Base-by-base conservation (phyloP, 768 basidiomycete genomes). In the Auricularia heimuer region DNA sequence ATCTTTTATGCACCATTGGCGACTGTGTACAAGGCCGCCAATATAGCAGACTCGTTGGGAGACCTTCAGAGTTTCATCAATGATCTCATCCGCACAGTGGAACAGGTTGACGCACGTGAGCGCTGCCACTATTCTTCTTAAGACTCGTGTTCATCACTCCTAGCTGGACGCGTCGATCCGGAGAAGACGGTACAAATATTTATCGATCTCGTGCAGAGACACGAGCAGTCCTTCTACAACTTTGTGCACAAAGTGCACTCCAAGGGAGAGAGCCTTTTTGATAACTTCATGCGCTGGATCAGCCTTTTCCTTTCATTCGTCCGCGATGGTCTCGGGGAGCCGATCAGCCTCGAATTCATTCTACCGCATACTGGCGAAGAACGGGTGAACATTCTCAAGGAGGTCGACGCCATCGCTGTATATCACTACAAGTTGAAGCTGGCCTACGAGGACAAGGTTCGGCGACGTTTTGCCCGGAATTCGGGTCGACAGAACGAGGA, bases 221-320 rank as follows among this genome's bases (percentile, higher is more conserved):
- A 99, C 74, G 94, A 98, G 70, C 92, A 95, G 71, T 77, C 93
- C 0, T 98, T 98, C 78, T 99, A 99, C 79, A 81, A 82, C 65
- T 99, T 99, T 73, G 95, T 99, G 34, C 94, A 99, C 83, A 97
- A 96, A 70, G 97, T 99, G 1, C 97, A 99, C 72, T 88, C 93
- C 56, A 98, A 98, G 73, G 97, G 97, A 42, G 89, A 94, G 71
- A 89, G 88, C 24, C 82, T 99, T 12, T 99, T 99, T 74, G 90
- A 94, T 71, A 85, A 82, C 70, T 85, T 99, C 65, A 98, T 98
- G 94, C 83, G 81, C 45, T 99, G 97, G 97, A 89, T 97, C 74
- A 95, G 98, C 75, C 84, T 92, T 42, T 98, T 98, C 79, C 81
- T 98, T 66, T 90, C 89, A 33, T 83, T 90, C 63, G 84, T 94